phyloP scores from a whole-genome alignment of 345 rosid genomes.

The Conringia planisiliqua region DNA sequence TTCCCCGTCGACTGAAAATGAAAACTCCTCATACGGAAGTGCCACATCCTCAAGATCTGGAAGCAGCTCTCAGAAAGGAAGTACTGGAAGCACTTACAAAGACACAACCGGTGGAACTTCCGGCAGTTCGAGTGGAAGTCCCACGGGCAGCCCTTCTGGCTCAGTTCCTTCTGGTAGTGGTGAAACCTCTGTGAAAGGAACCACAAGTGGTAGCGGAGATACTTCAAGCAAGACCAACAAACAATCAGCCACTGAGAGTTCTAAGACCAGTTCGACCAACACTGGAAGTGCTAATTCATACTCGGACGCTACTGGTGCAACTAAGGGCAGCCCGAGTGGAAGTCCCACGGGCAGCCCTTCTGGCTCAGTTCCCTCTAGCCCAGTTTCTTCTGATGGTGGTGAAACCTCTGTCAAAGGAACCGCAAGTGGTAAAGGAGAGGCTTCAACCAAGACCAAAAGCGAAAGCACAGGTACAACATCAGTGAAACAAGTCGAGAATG shows the following conservation, averaged over 20 bases:
- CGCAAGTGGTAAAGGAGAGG: background rate
- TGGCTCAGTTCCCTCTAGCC: background rate
- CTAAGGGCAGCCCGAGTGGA: background rate
- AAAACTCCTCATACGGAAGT: background rate
- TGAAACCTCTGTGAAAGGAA: background rate
- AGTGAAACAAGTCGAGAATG: slow-evolving; percentile 15
- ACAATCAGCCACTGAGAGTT: background rate
- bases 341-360: background rate
- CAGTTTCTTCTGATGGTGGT: background rate
- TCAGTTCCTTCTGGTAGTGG: background rate
- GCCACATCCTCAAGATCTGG: background rate
- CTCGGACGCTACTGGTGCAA: background rate
- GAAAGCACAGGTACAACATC: background rate
- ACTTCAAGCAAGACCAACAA: background rate
- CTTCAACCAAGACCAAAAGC: background rate
- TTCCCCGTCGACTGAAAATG: background rate
- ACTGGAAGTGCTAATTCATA: background rate
- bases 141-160: background rate
- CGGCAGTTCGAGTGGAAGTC: slow-evolving; percentile 9
- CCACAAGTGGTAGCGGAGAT: background rate
- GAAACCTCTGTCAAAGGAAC: background rate
- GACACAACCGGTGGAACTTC: background rate
- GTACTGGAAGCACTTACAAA: background rate
- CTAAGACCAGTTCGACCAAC: background rate
- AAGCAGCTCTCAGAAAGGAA: background rate